Evolutionary conservation across 2,329 filamentous ascomycete genomes (phyloP).

Genomic region (Chalara sp.): DNA sequence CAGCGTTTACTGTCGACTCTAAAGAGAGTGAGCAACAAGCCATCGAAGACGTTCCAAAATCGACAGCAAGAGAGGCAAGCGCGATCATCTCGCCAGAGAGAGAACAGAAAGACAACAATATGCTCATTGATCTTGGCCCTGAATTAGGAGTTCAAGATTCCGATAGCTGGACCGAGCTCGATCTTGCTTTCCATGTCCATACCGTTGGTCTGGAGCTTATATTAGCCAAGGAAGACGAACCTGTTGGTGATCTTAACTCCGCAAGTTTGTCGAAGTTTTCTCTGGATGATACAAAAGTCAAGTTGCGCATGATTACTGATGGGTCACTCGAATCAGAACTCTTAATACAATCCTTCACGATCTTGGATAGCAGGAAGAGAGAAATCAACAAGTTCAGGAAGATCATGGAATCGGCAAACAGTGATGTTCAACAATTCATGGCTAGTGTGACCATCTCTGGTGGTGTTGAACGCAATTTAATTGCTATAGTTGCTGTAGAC

Average conservation of each 20-base stretch:
- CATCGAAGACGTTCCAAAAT: slow-evolving; percentile 63
- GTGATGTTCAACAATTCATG: slow-evolving; percentile 95
- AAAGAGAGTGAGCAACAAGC: slow-evolving; percentile 69
- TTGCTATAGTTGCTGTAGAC: slow-evolving; percentile 88
- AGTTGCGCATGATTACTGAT: slow-evolving; percentile 88
- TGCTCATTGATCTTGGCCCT: slow-evolving; percentile 52
- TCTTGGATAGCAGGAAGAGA: slow-evolving; percentile 80
- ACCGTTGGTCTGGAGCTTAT: slow-evolving; percentile 86
- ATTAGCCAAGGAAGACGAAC: slow-evolving; percentile 65
- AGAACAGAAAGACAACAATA: slow-evolving; percentile 24
- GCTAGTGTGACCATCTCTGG: slow-evolving; percentile 90
- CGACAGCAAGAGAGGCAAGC: slow-evolving; percentile 21
- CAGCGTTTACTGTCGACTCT: slow-evolving; percentile 71
- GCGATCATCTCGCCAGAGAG: slow-evolving; percentile 8
- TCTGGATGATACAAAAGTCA: slow-evolving; percentile 84
- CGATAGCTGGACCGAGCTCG: slow-evolving; percentile 85
- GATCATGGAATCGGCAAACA: slow-evolving; percentile 94
- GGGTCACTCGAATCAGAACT: slow-evolving; percentile 88
- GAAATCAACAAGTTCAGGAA: slow-evolving; percentile 95
- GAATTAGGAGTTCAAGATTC: slow-evolving; percentile 58
- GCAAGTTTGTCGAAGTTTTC: slow-evolving; percentile 92
- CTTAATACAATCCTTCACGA: slow-evolving; percentile 88
- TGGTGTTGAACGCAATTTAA: slow-evolving; percentile 71
- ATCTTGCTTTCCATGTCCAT: slow-evolving; percentile 82
- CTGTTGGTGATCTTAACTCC: slow-evolving; percentile 69